phyloP scores from a whole-genome alignment of 306 rosid genomes.

The Castanea crenata region DNA sequence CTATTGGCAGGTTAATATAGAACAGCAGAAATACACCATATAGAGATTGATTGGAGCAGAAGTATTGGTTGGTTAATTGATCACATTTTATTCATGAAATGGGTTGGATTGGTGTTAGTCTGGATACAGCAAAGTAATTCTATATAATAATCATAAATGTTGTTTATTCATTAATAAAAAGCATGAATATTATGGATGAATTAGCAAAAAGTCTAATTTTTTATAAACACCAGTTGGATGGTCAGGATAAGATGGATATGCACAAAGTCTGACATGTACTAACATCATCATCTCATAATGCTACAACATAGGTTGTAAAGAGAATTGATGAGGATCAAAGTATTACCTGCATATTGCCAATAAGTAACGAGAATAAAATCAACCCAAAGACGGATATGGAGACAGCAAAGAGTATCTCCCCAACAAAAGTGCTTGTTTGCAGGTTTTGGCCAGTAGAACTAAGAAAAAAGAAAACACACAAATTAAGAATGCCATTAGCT shows the following conservation, averaged over 20 bases:
- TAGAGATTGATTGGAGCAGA: neutral
- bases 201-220: neutral
- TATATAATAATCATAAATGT: neutral
- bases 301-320: neutral
- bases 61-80: neutral
- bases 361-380: conserved; percentile 72
- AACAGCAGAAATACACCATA: neutral
- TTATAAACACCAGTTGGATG: no score
- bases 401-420: conserved; percentile 68
- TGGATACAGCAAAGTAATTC: no score
- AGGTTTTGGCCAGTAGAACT: conserved; percentile 90
- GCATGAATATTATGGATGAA: neutral
- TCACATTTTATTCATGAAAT: no score
- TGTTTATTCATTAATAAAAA: neutral
- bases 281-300: neutral
- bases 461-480: conserved; percentile 12
- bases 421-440: conserved; percentile 50
- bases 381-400: conserved; percentile 64
- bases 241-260: neutral
- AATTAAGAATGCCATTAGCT: neutral
- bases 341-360: conserved; percentile 92
- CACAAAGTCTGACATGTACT: neutral
- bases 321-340: neutral
- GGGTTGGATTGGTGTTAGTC: no score
- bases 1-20: neutral